Conservation (phyloP, 1,284 basidiomycete genomes). For the Irpex sp. region DNA sequence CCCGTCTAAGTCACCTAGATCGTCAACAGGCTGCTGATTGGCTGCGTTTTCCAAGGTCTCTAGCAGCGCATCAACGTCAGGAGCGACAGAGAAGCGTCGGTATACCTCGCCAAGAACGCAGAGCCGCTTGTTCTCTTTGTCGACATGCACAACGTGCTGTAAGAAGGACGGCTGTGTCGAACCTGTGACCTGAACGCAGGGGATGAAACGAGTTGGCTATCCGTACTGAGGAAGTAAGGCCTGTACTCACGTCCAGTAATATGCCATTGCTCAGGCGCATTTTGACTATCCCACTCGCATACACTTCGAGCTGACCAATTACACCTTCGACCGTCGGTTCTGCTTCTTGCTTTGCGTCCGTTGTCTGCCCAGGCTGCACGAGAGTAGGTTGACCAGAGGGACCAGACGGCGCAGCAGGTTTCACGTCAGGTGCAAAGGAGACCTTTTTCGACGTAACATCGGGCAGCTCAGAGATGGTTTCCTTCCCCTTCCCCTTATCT, state of each 20-base stretch:
- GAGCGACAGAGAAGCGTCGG: constrained; percentile 83
- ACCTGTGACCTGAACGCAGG: constrained; percentile 60
- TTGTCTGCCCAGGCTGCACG: background rate
- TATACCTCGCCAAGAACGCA: constrained; percentile 82
- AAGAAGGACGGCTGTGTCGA: constrained; percentile 88
- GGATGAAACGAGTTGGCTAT: too few relatives aligned
- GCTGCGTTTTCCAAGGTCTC: constrained; percentile 65
- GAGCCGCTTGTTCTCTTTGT: constrained; percentile 55
- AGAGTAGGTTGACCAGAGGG: constrained; percentile 8
- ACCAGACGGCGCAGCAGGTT: constrained; percentile 32
- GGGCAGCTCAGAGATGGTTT: constrained; percentile 25
- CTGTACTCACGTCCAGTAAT: constrained; percentile 67
- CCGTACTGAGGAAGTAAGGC: background rate
- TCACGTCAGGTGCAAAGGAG: constrained; percentile 60
- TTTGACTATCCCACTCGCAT: constrained; percentile 82
- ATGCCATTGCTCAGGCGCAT: constrained; percentile 81
- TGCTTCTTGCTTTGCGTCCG: constrained; percentile 26
- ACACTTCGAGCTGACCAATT: constrained; percentile 81
- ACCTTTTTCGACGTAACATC: constrained; percentile 34
- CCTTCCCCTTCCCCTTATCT: constrained; percentile 30
- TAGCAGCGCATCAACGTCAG: constrained; percentile 79
- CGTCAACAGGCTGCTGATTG: constrained; percentile 20
- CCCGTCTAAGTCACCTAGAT: constrained; percentile 40
- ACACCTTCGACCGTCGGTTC: constrained; percentile 63
- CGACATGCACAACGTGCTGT: constrained; percentile 81